Base-by-base conservation (phyloP, 371 early-diverging fungal genomes). In the Mucor mucedo region DNA sequence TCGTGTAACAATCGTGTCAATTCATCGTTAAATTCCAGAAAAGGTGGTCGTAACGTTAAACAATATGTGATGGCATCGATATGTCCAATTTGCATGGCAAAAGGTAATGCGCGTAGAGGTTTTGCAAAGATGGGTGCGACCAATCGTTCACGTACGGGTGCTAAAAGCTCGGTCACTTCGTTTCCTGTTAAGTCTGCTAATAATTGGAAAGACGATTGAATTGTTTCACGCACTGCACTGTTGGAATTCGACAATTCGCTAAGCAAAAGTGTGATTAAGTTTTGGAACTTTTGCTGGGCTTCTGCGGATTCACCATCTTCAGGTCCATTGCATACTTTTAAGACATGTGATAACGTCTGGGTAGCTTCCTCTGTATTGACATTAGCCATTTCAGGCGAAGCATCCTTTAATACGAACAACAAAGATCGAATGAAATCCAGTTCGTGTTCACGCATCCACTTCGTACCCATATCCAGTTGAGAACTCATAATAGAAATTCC, bases 1-100 rank as follows among this genome's bases (percentile, higher is more conserved):
- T 99, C 99, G 49, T 92, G 90, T 27, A 99, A 71, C 40, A 98
- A 69, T 10, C 97, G 87, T 10, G 93, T 78, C 33, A 99, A 83
- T 69, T 97, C 97, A 21, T 98, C 98, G 52, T 90, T 94, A 66
- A 97, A 95, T 47, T 87, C 87, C 47, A 98, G 73, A 68, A 98
- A 88, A 3, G 95, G 89, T 39, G 98, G 98, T 4, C 90, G 84
- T n/a, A 98, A 76, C 0, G 91, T 84, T 58, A 99, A 79, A 60
- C 97, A 96, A 74, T 95, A 98, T 0, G 97, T 97, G 62, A 98
- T 93, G 16, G 98, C 98, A 66, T 98, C 99, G 63, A 97, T 97
- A 68, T 96, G 89, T 8, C 98, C 99, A 30, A 99, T 98, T 75
- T 98, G 98, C 91, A 96, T 93, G 40, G 93, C 88, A 77, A 95